Evolutionary conservation across 2,329 filamentous ascomycete species (phyloP), one percentile per base, ranked within the genome.

Genomic region (Lachnellula occidentalis): DNA sequence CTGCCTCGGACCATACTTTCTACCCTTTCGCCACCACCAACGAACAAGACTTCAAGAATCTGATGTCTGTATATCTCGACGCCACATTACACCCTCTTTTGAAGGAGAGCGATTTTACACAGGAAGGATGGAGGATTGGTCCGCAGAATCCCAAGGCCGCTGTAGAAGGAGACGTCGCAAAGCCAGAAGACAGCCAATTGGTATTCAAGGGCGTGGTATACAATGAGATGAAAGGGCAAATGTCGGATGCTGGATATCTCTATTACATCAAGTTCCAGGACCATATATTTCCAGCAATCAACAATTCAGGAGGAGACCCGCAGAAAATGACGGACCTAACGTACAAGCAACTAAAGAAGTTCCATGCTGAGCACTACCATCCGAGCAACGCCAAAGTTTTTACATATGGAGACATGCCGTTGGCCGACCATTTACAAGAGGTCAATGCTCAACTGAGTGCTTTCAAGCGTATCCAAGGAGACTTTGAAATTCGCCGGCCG

Each of bases 161-260:
- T 31, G 71, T 69, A 22, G 66, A 70, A 60, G 60, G 75, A 54
- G 60, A 74, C 58, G 72, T 64, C 64, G 74, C 59, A 57, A 78
- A 71, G 58, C 69, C 65, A 70, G 60, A 84, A 53, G 81, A 84
- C 67, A 82, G 84, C 69, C 83, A 83, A 59, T 74, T 95, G 41
- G 89, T 96, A 0, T 97, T 97, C 78, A 97, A 97, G 74, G 92
- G 92, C 24, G 94, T 97, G 1, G 92, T 97, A 1, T 97, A 97
- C 75, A 99, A 99, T 67, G 94, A 99, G 75, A 99, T 99, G 94
- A 99, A 99, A 74, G 94, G 94, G 0, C 92, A 96, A 69, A 95
- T 97, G 86, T 97, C 94, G 2, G 94, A 99, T 70, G 91, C 92
- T 6, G 90, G 90, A 62, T 99, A 99, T 66, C 77, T 97, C 1